Evolutionary conservation across 768 basidiomycete species (phyloP).

Genomic region (Lentinula aciculospora): DNA sequence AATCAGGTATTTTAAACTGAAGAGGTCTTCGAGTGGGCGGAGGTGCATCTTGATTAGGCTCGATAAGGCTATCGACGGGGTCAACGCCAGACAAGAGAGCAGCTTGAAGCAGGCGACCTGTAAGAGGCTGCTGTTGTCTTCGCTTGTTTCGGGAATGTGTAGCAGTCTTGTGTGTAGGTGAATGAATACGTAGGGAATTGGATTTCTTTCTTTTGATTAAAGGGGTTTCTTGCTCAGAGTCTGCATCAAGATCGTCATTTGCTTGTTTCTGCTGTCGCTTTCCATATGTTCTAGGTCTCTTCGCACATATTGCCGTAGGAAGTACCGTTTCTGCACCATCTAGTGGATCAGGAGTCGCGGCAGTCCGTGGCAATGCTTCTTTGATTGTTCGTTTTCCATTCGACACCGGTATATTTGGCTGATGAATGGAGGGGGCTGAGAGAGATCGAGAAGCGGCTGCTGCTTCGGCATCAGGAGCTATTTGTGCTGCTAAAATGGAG

Average conservation of each 20-base stretch:
- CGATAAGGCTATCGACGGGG: constrained; percentile 17
- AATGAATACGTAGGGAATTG: not conserved
- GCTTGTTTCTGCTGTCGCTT: not conserved
- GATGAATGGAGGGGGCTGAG: not conserved
- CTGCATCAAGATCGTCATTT: not conserved
- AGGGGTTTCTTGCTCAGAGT: not conserved
- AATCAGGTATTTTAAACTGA: constrained; percentile 15
- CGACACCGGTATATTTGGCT: not conserved
- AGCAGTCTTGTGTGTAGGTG: not conserved
- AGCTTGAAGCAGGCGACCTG: constrained; percentile 26
- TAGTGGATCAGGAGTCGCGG: not conserved
- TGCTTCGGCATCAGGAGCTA: not conserved
- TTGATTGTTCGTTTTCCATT: not conserved
- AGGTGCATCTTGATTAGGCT: constrained; percentile 12
- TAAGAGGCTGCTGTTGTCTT: not conserved
- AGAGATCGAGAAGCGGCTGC: not conserved
- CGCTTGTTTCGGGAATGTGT: not conserved
- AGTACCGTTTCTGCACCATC: not conserved
- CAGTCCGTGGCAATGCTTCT: not conserved
- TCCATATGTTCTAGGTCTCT: not conserved
- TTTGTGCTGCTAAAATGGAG: not conserved
- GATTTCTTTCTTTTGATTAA: not conserved
- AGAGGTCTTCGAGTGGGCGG: constrained; percentile 20
- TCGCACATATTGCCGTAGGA: not conserved
- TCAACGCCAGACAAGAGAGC: constrained; percentile 28